Percentiles rank a stretch among this genome's conserved stretches.
phyloP scores from a whole-genome alignment of 305 asterid species.

The Plantago rigida region DNA sequence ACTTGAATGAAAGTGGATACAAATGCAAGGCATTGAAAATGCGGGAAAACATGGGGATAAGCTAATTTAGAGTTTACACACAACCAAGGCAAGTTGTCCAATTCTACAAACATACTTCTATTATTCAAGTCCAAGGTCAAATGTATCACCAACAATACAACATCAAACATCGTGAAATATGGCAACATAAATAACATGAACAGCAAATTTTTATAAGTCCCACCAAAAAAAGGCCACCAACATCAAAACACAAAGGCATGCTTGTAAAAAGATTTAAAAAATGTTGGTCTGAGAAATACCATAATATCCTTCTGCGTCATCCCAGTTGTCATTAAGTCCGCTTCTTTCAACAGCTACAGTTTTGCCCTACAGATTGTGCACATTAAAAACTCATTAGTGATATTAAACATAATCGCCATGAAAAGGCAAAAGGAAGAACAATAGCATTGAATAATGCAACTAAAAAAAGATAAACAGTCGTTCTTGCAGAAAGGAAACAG shows the following conservation, averaged over 20 bases:
- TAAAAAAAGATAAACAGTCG: neutral
- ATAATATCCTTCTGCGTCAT: slow-evolving; percentile 95
- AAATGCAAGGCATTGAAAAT: too few species aligned
- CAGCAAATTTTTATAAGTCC: neutral
- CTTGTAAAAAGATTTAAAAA: neutral
- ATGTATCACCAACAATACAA: too few species aligned
- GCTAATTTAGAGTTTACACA: too few species aligned
- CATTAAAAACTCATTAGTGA: neutral
- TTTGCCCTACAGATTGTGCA: slow-evolving; percentile 47
- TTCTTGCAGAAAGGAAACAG: slow-evolving; percentile 2
- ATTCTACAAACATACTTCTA: too few species aligned
- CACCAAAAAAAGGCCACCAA: slow-evolving; percentile 8
- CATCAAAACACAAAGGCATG: slow-evolving; percentile 17
- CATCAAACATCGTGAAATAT: neutral
- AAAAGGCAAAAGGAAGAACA: neutral
- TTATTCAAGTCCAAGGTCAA: too few species aligned
- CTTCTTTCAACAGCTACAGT: slow-evolving; percentile 62
- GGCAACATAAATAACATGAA: neutral
- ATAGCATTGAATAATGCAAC: neutral
- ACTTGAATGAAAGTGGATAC: too few species aligned
- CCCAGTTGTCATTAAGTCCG: slow-evolving; percentile 93
- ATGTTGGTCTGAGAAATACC: slow-evolving; percentile 40
- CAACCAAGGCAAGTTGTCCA: too few species aligned
- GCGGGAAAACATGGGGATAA: too few species aligned
- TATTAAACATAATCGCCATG: too few species aligned